Evolutionary conservation across 2,329 filamentous ascomycete genomes (phyloP), one percentile per base, ranked within the genome.

Genomic region (Chrysosporium keratinophilum): DNA sequence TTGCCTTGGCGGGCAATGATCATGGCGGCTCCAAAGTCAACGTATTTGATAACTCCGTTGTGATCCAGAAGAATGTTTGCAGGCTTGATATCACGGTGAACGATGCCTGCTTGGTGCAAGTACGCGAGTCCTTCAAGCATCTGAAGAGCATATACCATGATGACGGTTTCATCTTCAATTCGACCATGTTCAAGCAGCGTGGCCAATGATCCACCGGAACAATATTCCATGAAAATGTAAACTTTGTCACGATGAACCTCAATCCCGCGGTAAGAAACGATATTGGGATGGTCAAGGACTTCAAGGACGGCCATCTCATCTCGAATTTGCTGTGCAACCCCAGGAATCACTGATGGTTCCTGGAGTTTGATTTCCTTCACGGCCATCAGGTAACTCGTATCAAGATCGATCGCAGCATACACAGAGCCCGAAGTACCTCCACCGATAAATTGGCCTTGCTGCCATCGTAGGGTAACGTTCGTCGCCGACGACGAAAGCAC

Each of bases 151-250:
- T 71, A 70, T 14, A 78, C 65, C 40, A 83, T 77, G 15, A 77
- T 71, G 6, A 77, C 78, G 20, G 76, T 71, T 59, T 80, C 74
- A 2, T 75, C 69, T 55, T 79, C 76, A 9, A 98, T 96, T 40
- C 93, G 86, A 11, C 93, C 93, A 65, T 98, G 91, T 68, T 98
- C 93, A 41, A 98, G 76, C 50, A 98, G 74, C 49, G 81, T 86
- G 41, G 93, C 90, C 47, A 98, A 77, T 14, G 91, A 97, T 17
- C 93, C 93, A 50, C 93, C 91, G 3, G 89, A 94, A 69, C 93
- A 98, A 71, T 95, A 97, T 70, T 98, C 93, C 93, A 98, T 98
- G 68, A 98, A 98, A 61, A 98, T 96, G 71, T 97, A 98, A n/a
- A 98, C 93, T 66, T 95, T 93, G 76, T 98, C 93, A 58, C 93